These are phyloP conservation scores for Termitomyces sp. DNA, from an alignment of 768 basidiomycete genomes.

Conservation along the genomic window DNA sequence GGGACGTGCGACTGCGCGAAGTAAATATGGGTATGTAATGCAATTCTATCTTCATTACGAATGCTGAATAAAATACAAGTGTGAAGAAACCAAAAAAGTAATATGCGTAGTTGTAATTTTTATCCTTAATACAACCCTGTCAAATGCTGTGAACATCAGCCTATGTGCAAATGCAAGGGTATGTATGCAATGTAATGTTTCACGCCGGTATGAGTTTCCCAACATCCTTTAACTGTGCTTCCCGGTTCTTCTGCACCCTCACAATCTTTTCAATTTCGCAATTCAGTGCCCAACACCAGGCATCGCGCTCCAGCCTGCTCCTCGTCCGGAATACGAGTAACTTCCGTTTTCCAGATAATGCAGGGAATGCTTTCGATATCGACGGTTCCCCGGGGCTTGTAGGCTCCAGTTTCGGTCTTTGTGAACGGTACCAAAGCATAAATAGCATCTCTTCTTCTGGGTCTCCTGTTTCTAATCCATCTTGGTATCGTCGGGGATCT, in stretches of 20 bases:
- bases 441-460: constrained; percentile 85
- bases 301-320: constrained; percentile 83
- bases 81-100: constrained; percentile 88
- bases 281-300: constrained; percentile 94
- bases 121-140: background rate
- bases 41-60: background rate
- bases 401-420: constrained; percentile 19
- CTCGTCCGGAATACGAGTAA: constrained; percentile 64
- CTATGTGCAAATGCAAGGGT: constrained; percentile 7
- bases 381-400: constrained; percentile 12
- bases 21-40: constrained; percentile 79
- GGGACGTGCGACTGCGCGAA: constrained; percentile 72
- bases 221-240: constrained; percentile 56
- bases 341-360: constrained; percentile 53
- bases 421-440: constrained; percentile 64
- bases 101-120: constrained; percentile 14
- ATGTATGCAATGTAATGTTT: constrained; percentile 6
- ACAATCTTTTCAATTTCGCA: constrained; percentile 82
- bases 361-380: constrained; percentile 33
- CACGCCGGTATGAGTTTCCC: constrained; percentile 47
- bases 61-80: constrained; percentile 20
- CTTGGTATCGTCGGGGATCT: constrained; percentile 74
- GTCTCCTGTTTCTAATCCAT: constrained; percentile 87
- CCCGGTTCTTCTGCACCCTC: constrained; percentile 55
- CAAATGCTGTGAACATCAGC: background rate